These are phyloP conservation scores for rapeseed (Brassica napus) DNA, from an alignment of 345 rosid genomes.

Conservation along the genomic window DNA sequence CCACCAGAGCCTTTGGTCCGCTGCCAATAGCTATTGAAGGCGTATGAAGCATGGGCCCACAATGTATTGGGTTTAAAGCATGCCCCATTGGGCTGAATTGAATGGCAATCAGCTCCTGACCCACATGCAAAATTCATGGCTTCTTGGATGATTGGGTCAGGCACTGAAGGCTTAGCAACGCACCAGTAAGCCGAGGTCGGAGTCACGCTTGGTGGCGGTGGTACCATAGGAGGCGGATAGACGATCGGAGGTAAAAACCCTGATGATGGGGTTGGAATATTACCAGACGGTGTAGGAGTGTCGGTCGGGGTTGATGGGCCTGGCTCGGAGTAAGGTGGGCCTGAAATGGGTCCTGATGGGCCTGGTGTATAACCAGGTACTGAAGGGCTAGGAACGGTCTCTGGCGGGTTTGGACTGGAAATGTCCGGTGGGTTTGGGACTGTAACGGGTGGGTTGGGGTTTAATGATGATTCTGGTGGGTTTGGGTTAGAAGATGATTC, in stretches of 20 bases:
- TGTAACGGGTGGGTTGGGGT: conserved; percentile 35
- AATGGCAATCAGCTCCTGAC: conserved; percentile 81
- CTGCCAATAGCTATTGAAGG: conserved; percentile 95
- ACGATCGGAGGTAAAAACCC: conserved; percentile 69
- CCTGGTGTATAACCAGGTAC: conserved; percentile 17
- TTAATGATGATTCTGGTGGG: conserved; percentile 19
- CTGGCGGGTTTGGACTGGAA: background rate
- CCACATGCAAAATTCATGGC: conserved; percentile 96
- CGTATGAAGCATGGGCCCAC: conserved; percentile 85
- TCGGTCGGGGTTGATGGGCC: conserved; percentile 34
- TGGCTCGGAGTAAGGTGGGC: conserved; percentile 50
- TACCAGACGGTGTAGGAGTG: conserved; percentile 43
- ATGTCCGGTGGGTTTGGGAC: conserved; percentile 42
- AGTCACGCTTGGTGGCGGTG: conserved; percentile 50
- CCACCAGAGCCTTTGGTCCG: conserved; percentile 73
- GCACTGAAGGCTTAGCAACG: conserved; percentile 93
- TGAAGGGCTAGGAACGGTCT: conserved; percentile 39
- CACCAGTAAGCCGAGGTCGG: conserved; percentile 73
- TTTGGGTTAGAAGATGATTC: conserved; percentile 4
- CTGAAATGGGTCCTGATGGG: conserved; percentile 35
- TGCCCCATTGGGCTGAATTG: conserved; percentile 64
- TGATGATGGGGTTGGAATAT: conserved; percentile 43
- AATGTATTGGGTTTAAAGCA: conserved; percentile 78
- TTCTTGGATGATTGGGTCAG: conserved; percentile 89
- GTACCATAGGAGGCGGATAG: conserved; percentile 72